phyloP scores from a whole-genome alignment of 352 stramenopile genomes.

The Pythium guiyangense region DNA sequence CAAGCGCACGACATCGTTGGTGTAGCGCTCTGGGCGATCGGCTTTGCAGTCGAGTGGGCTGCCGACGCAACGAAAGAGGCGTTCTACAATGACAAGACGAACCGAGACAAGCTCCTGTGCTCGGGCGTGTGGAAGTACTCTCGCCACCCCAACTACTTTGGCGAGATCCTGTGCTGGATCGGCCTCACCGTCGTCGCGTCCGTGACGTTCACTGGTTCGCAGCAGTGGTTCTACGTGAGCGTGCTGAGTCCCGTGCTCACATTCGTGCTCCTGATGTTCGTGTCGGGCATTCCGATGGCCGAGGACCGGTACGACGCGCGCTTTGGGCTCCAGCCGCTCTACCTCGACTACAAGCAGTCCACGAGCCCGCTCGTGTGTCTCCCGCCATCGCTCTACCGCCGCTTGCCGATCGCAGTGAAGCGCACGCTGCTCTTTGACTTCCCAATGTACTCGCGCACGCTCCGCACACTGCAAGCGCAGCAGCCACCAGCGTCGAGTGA shows the following conservation, averaged over 20 bases:
- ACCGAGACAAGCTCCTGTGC: slow-evolving; percentile 49
- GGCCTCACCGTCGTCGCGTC: slow-evolving; percentile 42
- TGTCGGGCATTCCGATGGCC: slow-evolving; percentile 60
- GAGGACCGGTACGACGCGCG: slow-evolving; percentile 62
- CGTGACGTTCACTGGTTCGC: slow-evolving; percentile 27
- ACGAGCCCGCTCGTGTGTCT: slow-evolving; percentile 59
- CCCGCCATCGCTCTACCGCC: slow-evolving; percentile 36
- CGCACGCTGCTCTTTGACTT: slow-evolving; percentile 46
- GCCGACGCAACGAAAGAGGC: slow-evolving; percentile 57
- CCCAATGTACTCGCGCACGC: slow-evolving; percentile 48
- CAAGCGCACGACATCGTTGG: slow-evolving; percentile 32
- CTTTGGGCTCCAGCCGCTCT: slow-evolving; percentile 45
- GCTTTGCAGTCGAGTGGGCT: slow-evolving; percentile 48
- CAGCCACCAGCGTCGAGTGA: slow-evolving; percentile 6
- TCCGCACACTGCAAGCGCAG: slow-evolving; percentile 21
- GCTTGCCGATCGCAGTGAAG: slow-evolving; percentile 34
- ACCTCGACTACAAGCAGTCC: slow-evolving; percentile 60
- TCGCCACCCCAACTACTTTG: slow-evolving; percentile 92
- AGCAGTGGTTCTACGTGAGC: slow-evolving; percentile 45
- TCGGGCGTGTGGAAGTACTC: slow-evolving; percentile 83
- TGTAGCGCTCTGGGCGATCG: slow-evolving; percentile 46
- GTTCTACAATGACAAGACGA: slow-evolving; percentile 45
- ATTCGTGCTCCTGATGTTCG: slow-evolving; percentile 63
- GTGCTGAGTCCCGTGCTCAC: slow-evolving; percentile 46
- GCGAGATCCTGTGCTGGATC: slow-evolving; percentile 90